Base-by-base conservation (phyloP, 306 rosid genomes). In the Lablab purpureus region DNA sequence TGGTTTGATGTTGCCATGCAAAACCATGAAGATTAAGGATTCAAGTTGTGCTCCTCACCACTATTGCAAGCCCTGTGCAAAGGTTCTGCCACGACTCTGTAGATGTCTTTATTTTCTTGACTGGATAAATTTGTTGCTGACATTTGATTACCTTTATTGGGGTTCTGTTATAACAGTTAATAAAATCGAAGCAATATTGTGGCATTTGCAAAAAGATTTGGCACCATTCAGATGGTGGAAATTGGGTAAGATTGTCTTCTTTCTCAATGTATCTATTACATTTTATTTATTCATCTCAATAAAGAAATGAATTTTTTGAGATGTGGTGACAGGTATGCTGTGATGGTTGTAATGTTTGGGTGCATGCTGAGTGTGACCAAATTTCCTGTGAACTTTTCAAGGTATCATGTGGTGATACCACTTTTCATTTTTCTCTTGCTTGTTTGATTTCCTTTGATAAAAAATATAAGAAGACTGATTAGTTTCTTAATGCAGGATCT, bases 321-420 rank as follows among this genome's bases (percentile, higher is more conserved):
- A 63, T 66, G n/a, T 74, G 86, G 55, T 9, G 79, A 54, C 58
- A 94, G 99, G 99, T 94, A 68, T 88, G 95, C 60, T 94, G 99
- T 60, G 99, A 94, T 88, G 90, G 95, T 79, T 92, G 99, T 83
- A 87, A 92, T 50, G 97, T 94, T 63, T 94, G 99, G 99, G 99
- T 94, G 80, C 99, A 94, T 82, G 97, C 92, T 2, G 95, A 94
- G 74, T 94, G 99, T 52, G 97, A 84, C 75, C 88, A 92, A 73
- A 94, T 89, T 73, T 85, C 97, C 43, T 55, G 85, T 82, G 77
- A 86, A 80, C 87, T 83, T 69, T 63, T 94, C 56, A 89, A 91
- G 99, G 97, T 94, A 50, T 58, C 32, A 28, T 71, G 21, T 47
- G 40, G 47, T 5, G 23, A 34, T 69, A 23, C 70, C 55, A 68